A percentile compares a stretch with the other conserved stretches of the same genome.
These are phyloP conservation scores for Rhytidiadelphus loreus DNA, from an alignment of 225 moss, liverwort and hornwort species.

Conservation along the genomic window DNA sequence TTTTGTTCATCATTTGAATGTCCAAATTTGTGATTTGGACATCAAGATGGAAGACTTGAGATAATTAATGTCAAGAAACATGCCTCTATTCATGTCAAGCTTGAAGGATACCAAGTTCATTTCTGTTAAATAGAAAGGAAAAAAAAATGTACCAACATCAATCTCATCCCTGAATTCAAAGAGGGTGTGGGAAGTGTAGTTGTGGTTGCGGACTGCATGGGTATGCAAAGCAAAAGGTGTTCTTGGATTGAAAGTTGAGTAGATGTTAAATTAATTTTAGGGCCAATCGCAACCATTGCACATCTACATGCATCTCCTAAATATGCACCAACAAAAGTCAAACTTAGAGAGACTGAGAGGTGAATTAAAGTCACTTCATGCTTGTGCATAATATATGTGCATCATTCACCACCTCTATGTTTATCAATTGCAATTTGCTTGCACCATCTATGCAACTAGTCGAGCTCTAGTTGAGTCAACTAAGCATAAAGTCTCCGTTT, in stretches of 20 bases:
- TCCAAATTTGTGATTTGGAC: neutral
- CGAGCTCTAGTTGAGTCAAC: neutral
- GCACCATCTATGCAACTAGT: neutral
- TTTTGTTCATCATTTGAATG: neutral
- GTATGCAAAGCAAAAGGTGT: neutral
- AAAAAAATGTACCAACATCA: too few relatives aligned
- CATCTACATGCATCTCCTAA: too few relatives aligned
- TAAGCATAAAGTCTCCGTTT: neutral
- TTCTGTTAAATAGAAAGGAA: neutral
- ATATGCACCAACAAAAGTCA: neutral
- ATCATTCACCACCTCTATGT: too few relatives aligned
- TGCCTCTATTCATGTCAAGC: neutral
- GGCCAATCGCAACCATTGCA: too few relatives aligned
- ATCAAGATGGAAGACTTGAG: neutral
- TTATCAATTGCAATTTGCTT: neutral
- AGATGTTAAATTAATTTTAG: too few relatives aligned
- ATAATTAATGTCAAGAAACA: neutral
- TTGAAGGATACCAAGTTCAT: neutral
- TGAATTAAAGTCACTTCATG: too few relatives aligned
- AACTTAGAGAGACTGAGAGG: too few relatives aligned
- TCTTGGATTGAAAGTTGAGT: too few relatives aligned
- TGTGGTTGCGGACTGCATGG: neutral
- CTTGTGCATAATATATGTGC: neutral
- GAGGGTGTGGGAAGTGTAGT: neutral
- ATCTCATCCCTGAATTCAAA: neutral